Evolutionary conservation across 225 moss, liverwort and hornwort species (phyloP).

Genomic region (Polytrichum formosum): DNA sequence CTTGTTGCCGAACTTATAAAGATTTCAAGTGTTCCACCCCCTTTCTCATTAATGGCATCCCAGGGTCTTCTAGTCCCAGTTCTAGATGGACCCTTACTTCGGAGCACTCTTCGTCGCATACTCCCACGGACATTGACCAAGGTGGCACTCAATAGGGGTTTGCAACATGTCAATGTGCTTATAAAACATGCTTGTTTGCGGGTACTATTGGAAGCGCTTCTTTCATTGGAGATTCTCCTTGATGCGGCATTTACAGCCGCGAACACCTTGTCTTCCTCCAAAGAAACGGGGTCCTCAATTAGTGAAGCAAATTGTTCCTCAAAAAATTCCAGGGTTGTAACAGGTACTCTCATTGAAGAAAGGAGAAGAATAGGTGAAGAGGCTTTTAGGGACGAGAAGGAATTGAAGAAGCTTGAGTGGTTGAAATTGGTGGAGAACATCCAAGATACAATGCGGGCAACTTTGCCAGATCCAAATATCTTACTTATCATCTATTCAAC

Average conservation of each 20-base stretch:
- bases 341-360: background rate
- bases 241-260: slow-evolving; percentile 53
- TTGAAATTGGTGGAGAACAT: slow-evolving; percentile 57
- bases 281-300: background rate
- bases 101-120: slow-evolving; percentile 57
- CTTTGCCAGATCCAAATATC: slow-evolving; percentile 81
- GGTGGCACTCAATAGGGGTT: slow-evolving; percentile 80
- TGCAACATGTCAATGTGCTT: slow-evolving; percentile 74
- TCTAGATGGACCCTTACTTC: slow-evolving; percentile 56
- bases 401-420: slow-evolving; percentile 39
- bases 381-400: slow-evolving; percentile 25
- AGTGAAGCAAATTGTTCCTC: background rate
- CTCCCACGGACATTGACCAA: slow-evolving; percentile 75
- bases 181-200: slow-evolving; percentile 87
- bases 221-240: slow-evolving; percentile 56
- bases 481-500: slow-evolving; percentile 64
- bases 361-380: slow-evolving; percentile 7
- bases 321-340: slow-evolving; percentile 4
- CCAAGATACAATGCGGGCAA: slow-evolving; percentile 78
- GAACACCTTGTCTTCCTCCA: slow-evolving; percentile 13
- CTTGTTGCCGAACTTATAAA: slow-evolving; percentile 68
- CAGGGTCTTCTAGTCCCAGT: slow-evolving; percentile 49
- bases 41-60: slow-evolving; percentile 59
- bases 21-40: slow-evolving; percentile 67
- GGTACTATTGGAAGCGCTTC: slow-evolving; percentile 70